These are phyloP conservation scores for Citropsis articulata DNA, from an alignment of 345 rosid species.

Conservation along the genomic window DNA sequence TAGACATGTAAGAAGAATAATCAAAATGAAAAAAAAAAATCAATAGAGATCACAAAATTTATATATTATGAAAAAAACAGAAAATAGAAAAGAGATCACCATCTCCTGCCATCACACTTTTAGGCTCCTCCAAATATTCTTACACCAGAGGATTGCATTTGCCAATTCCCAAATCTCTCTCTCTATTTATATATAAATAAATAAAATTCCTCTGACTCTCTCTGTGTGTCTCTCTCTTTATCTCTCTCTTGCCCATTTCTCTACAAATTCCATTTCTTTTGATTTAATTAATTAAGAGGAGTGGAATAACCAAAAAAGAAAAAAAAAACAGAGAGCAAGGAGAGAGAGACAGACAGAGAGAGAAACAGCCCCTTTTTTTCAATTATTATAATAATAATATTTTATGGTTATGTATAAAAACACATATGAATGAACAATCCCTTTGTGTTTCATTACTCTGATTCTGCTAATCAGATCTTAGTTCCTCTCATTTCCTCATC, in stretches of 20 bases:
- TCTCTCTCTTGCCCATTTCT: conserved; percentile 35
- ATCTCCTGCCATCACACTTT: conserved; percentile 41
- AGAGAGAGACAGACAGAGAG: conserved; percentile 33
- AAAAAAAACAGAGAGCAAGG: conserved; percentile 21
- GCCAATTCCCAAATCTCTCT: conserved; percentile 28
- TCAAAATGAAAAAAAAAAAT: neutral
- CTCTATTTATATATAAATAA: conserved; percentile 13
- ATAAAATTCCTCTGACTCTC: conserved; percentile 21
- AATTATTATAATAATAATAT: neutral
- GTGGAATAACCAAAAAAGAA: conserved; percentile 55
- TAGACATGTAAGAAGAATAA: neutral
- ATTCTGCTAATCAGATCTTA: conserved; percentile 76
- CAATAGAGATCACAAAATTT: neutral
- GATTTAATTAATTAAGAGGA: conserved; percentile 50
- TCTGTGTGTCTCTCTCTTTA: conserved; percentile 11
- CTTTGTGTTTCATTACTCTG: conserved; percentile 54
- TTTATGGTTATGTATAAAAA: conserved; percentile 9
- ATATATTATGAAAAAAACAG: neutral
- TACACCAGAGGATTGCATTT: conserved; percentile 43
- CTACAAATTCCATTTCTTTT: conserved; percentile 55
- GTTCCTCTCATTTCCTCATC: conserved; percentile 50
- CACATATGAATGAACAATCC: conserved; percentile 45
- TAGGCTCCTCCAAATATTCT: conserved; percentile 66
- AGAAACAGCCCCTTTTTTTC: conserved; percentile 19
- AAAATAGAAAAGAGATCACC: conserved; percentile 24